Conservation (phyloP, 2,329 filamentous ascomycete genomes). For the Mariannaea elegans region DNA sequence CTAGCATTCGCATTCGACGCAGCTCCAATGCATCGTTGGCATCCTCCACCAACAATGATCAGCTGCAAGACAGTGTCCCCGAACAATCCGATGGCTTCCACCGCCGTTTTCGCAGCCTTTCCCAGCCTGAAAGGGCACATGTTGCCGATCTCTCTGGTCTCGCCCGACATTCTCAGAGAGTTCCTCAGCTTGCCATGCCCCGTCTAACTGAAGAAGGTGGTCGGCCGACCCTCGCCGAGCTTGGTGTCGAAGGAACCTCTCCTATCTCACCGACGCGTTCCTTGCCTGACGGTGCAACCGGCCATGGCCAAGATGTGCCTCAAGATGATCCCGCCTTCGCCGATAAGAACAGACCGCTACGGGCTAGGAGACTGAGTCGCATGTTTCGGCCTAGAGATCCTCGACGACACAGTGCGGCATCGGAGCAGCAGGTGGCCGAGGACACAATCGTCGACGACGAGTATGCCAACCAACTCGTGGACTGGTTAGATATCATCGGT, state of each 20-base stretch:
- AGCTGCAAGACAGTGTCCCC: conserved; percentile 14
- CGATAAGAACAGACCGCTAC: conserved; percentile 17
- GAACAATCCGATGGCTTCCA: conserved; percentile 19
- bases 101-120: conserved; percentile 46
- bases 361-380: conserved; percentile 37
- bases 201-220: conserved; percentile 51
- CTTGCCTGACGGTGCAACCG: conserved; percentile 33
- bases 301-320: neutral
- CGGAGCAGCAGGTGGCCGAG: conserved; percentile 6
- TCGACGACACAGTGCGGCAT: conserved; percentile 16
- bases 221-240: conserved; percentile 47
- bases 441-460: conserved; percentile 39
- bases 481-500: conserved; percentile 53
- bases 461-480: conserved; percentile 50
- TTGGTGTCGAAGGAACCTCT: conserved; percentile 35
- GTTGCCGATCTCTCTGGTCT: conserved; percentile 26
- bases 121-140: conserved; percentile 44
- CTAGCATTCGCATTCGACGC: conserved; percentile 40
- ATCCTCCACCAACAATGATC: conserved; percentile 5
- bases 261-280: conserved; percentile 41
- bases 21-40: conserved; percentile 35
- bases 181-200: conserved; percentile 47
- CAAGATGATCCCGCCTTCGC: neutral
- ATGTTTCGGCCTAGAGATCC: conserved; percentile 39
- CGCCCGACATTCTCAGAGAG: conserved; percentile 42